Evolutionary conservation across 1,284 basidiomycete species (phyloP).

Genomic region (Xerocomus amazonicus): DNA sequence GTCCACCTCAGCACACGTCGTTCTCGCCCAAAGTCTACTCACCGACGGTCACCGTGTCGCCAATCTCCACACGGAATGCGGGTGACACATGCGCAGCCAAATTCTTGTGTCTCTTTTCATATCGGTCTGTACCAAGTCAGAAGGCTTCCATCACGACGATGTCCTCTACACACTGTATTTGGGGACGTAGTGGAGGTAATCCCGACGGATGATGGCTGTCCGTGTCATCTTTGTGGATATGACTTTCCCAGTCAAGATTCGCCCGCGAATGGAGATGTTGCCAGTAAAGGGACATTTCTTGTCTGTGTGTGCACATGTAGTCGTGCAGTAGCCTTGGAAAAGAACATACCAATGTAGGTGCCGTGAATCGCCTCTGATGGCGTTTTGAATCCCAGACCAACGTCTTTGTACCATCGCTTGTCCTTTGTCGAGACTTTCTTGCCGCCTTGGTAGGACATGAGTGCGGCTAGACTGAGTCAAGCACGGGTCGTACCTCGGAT

Average conservation of each 20-base stretch:
- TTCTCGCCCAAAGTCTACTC: slow-evolving; percentile 33
- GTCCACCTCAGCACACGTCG: slow-evolving; percentile 1
- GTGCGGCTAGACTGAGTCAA: not conserved
- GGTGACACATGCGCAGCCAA: slow-evolving; percentile 96
- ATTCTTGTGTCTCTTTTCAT: slow-evolving; percentile 99
- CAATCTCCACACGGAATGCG: slow-evolving; percentile 94
- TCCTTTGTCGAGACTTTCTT: slow-evolving; percentile 93
- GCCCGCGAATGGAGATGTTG: slow-evolving; percentile 95
- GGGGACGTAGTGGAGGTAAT: slow-evolving; percentile 98
- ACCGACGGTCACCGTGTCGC: slow-evolving; percentile 96
- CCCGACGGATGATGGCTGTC: slow-evolving; percentile 96
- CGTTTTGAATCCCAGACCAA: slow-evolving; percentile 96
- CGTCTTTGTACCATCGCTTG: slow-evolving; percentile 99
- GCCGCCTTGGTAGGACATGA: slow-evolving; percentile 49
- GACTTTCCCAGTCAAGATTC: slow-evolving; percentile 96
- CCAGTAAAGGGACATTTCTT: slow-evolving; percentile 99
- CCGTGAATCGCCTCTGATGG: slow-evolving; percentile 95
- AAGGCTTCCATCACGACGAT: not conserved
- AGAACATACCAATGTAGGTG: slow-evolving; percentile 86
- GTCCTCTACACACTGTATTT: slow-evolving; percentile 80
- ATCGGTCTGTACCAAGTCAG: slow-evolving; percentile 63
- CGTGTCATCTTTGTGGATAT: slow-evolving; percentile 99
- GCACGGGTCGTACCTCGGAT: slow-evolving; percentile 63
- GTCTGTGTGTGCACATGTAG: slow-evolving; percentile 51
- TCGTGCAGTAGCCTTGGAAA: not conserved